Evolutionary conservation across 2,329 filamentous ascomycete genomes (phyloP).

Genomic region (Fusarium subglutinans): DNA sequence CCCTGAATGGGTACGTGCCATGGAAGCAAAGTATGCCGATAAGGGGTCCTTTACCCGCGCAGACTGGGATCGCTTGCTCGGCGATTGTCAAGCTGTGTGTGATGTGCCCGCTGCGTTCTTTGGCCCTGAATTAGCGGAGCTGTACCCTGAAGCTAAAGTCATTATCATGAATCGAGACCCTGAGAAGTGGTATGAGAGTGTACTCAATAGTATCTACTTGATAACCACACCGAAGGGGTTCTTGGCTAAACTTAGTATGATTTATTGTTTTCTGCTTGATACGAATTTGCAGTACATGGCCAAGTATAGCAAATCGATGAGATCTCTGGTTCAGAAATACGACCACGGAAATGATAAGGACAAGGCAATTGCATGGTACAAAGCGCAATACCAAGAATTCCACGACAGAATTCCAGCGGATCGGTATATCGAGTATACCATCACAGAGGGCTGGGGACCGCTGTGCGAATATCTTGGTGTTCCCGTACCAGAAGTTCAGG

Average conservation of each 20-base stretch:
- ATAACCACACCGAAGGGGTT: constrained; percentile 38
- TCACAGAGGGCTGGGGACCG: constrained; percentile 53
- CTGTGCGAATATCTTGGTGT: constrained; percentile 53
- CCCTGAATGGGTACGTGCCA: constrained; percentile 45
- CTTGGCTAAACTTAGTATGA: constrained; percentile 38
- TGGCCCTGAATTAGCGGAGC: constrained; percentile 48
- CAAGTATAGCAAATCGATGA: constrained; percentile 43
- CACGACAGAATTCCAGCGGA: constrained; percentile 46
- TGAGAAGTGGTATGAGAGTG: constrained; percentile 48
- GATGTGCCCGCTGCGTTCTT: constrained; percentile 67
- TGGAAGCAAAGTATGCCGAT: constrained; percentile 47
- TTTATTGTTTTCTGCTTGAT: constrained; percentile 47
- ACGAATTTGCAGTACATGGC: constrained; percentile 35
- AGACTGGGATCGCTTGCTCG: constrained; percentile 59
- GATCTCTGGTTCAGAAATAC: constrained; percentile 39
- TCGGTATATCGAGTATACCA: constrained; percentile 50
- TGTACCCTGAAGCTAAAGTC: constrained; percentile 50
- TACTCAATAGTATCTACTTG: constrained; percentile 45
- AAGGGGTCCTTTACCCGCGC: constrained; percentile 46
- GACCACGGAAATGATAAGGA: constrained; percentile 48
- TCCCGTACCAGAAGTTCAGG: constrained; percentile 47
- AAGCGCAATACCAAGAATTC: constrained; percentile 50
- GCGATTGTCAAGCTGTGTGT: constrained; percentile 60
- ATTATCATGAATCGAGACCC: constrained; percentile 52
- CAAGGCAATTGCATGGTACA: constrained; percentile 51